Percentiles rank a stretch among this genome's conserved stretches.
phyloP scores from a whole-genome alignment of 495 filamentous ascomycete species.

The Xylaria flabelliformis region DNA sequence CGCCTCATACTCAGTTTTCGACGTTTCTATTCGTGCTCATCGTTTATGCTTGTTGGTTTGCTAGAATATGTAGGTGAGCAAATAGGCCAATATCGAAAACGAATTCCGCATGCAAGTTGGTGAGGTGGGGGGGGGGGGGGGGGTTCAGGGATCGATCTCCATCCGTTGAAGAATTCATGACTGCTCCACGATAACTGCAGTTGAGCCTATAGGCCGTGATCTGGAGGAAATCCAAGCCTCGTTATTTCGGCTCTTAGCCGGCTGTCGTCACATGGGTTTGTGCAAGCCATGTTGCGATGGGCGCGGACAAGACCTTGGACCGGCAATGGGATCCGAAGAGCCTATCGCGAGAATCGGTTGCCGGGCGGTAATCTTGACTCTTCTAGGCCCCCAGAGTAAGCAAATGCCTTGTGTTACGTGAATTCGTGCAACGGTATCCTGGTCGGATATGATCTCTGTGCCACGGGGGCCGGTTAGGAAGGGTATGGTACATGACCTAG shows the following conservation, averaged over 20 bases:
- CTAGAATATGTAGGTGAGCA: conserved; percentile 15
- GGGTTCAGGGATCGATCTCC: background rate
- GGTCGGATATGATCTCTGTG: background rate
- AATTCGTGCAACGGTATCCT: conserved; percentile 1
- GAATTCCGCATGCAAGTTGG: conserved; percentile 16
- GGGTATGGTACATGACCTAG: background rate
- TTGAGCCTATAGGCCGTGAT: conserved; percentile 15
- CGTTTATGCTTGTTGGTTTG: conserved; percentile 19
- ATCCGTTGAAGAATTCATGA: conserved; percentile 12
- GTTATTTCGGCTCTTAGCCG: background rate
- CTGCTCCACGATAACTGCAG: conserved; percentile 10
- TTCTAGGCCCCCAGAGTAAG: conserved; percentile 8
- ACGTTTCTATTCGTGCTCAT: background rate
- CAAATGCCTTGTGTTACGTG: background rate
- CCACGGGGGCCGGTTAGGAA: background rate
- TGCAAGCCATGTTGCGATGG: background rate
- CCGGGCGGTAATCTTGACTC: background rate
- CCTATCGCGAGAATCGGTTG: background rate
- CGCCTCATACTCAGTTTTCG: background rate
- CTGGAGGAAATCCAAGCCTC: background rate
- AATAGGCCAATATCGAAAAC: conserved; percentile 6
- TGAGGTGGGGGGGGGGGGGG: conserved; percentile 4
- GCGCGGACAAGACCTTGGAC: background rate
- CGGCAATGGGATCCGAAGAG: background rate
- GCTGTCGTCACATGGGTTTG: background rate